Base-by-base conservation (phyloP, 2,329 filamentous ascomycete genomes). In the Xylaria arbuscula region DNA sequence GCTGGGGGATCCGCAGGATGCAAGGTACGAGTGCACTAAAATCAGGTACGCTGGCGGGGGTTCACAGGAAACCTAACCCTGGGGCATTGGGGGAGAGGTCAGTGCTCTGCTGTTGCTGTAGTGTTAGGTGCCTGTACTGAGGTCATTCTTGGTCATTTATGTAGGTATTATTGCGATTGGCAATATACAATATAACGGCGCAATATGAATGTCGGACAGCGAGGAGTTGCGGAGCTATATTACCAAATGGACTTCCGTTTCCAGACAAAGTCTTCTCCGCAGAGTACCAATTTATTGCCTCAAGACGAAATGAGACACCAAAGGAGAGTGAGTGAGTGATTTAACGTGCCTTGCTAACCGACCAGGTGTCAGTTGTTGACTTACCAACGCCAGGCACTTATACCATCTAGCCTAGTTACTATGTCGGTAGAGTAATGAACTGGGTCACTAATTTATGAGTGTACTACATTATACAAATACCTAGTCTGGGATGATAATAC, bases 401-500 rank as follows among this genome's bases (percentile, higher is more conserved):
- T 40, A 56, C 19, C 22, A 32, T 24, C 54, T 17, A 42, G 19
- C 34, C 19, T 19, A 32, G 50, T 17, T 34, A 7, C n/a, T 22
- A 22, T 42, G 24, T 17, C 24, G 38, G 19, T 40, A 10, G 32
- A n/a, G 13, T 5, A 19, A 57, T 42, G 47, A 59, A 40, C 36
- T 47, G 10, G 48, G 40, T 34, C 36, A 17, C 34, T 38, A 32
- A 61, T 66, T 40, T 62, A 62, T 40, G 45, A 45, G 45, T 17
- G 40, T 45, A 45, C 7, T 45, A 45, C 40, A 40, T 34, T 34
- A 59, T 47, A 60, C 42, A 56, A 51, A 60, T 45, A n/a, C n/a
- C n/a, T n/a, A 67, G 66, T 48, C 59, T 63, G 50, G 64, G 59
- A 63, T 69, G 55, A 60, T n/a, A 56, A 59, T 40, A n/a, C n/a